Conservation (phyloP, 148 eudicot genomes). For the Arctostaphylos glauca region DNA sequence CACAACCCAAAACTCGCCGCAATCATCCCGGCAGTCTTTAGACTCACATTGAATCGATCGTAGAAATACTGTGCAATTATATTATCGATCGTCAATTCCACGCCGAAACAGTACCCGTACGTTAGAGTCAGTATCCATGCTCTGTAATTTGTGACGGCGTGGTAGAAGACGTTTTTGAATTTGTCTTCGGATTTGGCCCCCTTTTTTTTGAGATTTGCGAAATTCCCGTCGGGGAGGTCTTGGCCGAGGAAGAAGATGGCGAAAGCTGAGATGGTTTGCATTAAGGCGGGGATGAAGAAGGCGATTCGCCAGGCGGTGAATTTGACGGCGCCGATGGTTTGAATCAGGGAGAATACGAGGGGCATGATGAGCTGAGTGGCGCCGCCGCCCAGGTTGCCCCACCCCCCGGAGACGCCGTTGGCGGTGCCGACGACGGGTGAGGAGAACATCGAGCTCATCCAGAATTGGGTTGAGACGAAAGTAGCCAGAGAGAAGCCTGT, state of each 20-base stretch:
- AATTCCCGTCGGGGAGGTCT: conserved; percentile 75
- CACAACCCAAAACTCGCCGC: conserved; percentile 83
- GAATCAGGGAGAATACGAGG: conserved; percentile 46
- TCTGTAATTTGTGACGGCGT: conserved; percentile 56
- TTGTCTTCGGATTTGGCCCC: conserved; percentile 59
- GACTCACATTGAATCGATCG: conserved; percentile 54
- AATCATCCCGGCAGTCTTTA: conserved; percentile 65
- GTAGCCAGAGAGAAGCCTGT: conserved; percentile 85
- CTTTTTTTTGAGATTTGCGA: conserved; percentile 33
- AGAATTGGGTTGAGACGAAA: conserved; percentile 81
- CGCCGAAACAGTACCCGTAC: conserved; percentile 85
- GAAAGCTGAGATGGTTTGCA: conserved; percentile 60
- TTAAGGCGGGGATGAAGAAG: conserved; percentile 61
- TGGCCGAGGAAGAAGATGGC: conserved; percentile 59
- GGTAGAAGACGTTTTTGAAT: conserved; percentile 28
- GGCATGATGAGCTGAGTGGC: conserved; percentile 91
- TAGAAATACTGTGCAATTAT: conserved; percentile 77
- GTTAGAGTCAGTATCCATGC: conserved; percentile 71
- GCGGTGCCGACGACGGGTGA: conserved; percentile 64
- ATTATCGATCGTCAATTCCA: conserved; percentile 74
- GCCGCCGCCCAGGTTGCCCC: conserved; percentile 95
- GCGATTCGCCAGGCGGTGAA: conserved; percentile 81
- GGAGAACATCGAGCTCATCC: conserved; percentile 98
- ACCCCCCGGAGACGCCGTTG: conserved; percentile 76
- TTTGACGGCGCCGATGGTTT: conserved; percentile 29